A percentile compares a stretch with the other conserved stretches of the same genome.
Evolutionary conservation across 148 eudicot species (phyloP).

Genomic region (Cornus kousa): DNA sequence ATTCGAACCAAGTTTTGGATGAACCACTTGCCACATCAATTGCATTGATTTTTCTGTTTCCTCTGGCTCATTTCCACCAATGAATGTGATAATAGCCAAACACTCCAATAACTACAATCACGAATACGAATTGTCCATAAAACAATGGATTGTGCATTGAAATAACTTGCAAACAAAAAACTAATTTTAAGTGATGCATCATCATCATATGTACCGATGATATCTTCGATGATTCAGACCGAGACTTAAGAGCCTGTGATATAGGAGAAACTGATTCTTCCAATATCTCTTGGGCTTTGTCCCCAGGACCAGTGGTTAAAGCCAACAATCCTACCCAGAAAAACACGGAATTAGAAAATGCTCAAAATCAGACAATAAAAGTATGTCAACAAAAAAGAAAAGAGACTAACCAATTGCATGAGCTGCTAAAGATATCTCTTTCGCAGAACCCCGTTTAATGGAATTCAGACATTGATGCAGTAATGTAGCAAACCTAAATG

Average conservation of each 20-base stretch:
- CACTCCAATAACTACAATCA: conserved; percentile 73
- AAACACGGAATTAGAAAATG: neutral
- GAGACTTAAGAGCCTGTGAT: conserved; percentile 72
- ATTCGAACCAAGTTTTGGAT: conserved; percentile 77
- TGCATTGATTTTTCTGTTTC: conserved; percentile 83
- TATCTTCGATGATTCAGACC: conserved; percentile 61
- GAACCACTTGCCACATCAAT: conserved; percentile 90
- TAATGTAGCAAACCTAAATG: conserved; percentile 66
- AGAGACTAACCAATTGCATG: conserved; percentile 12
- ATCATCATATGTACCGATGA: conserved; percentile 48
- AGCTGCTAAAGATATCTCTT: conserved; percentile 42
- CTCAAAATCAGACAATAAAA: neutral
- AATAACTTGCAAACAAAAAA: neutral
- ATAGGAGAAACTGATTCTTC: conserved; percentile 64
- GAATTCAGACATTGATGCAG: conserved; percentile 75
- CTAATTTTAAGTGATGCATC: neutral
- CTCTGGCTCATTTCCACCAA: conserved; percentile 73
- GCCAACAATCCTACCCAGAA: conserved; percentile 68
- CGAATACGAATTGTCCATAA: neutral
- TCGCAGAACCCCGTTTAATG: conserved; percentile 72
- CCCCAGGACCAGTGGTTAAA: conserved; percentile 71
- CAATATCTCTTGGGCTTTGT: conserved; percentile 72
- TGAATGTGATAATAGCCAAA: conserved; percentile 72
- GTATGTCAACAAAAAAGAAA: neutral
- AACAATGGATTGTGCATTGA: neutral